Percentiles rank a stretch among this genome's conserved stretches.
Evolutionary conservation across 345 rosid genomes (phyloP).

Genomic region (Eucalyptus grandis): DNA sequence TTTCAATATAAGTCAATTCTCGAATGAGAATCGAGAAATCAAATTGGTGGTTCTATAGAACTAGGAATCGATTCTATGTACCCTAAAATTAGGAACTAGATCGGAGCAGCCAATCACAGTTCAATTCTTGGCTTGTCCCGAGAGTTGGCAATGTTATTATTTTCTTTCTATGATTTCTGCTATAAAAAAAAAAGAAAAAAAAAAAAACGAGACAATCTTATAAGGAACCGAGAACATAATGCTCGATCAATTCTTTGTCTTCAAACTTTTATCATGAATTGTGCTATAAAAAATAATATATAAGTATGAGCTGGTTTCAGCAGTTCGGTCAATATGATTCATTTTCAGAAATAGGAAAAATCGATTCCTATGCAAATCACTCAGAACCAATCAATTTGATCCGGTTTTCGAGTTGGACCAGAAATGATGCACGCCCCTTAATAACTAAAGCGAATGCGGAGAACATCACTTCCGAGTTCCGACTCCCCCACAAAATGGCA

Average conservation of each 20-base stretch:
- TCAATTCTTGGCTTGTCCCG: not conserved
- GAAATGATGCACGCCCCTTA: not conserved
- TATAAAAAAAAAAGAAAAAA: not conserved
- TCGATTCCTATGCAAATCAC: not conserved
- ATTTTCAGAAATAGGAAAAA: fast-evolving
- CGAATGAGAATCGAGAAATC: not conserved
- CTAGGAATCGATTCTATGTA: not conserved
- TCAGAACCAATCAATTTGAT: not conserved
- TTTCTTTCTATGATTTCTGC: not conserved
- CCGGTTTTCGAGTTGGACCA: not conserved
- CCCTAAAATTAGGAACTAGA: not conserved
- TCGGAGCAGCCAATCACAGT: not conserved
- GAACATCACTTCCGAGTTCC: not conserved
- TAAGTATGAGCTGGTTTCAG: fast-evolving
- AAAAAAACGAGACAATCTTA: not conserved
- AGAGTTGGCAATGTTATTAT: not conserved
- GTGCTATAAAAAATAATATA: not conserved
- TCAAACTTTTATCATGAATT: not conserved
- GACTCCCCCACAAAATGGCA: not conserved
- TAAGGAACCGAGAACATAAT: not conserved
- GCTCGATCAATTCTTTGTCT: not conserved
- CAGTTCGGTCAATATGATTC: too few species aligned
- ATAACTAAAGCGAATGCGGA: not conserved
- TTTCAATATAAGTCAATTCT: not conserved
- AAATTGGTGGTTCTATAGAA: not conserved